phyloP scores from a whole-genome alignment of 139 green algal species.

The Spirogloea muscicola region DNA sequence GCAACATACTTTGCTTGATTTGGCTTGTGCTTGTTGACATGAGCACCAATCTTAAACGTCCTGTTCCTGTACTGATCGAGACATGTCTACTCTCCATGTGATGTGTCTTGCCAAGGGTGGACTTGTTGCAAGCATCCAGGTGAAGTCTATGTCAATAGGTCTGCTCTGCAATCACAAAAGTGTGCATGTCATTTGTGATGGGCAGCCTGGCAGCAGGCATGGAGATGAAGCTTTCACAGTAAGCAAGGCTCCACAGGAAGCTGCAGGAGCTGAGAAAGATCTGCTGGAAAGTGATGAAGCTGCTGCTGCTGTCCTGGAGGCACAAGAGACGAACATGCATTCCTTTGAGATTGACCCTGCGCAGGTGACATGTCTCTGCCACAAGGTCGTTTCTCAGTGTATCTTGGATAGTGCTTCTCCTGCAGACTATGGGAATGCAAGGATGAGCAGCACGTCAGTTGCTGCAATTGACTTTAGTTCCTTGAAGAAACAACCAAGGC shows the following conservation, averaged over 20 bases:
- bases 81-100: background rate
- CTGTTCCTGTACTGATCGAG: background rate
- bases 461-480: too few relatives aligned
- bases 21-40: background rate
- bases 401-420: too few relatives aligned
- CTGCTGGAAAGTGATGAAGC: background rate
- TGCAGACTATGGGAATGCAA: too few relatives aligned
- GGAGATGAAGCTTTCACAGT: conserved; percentile 15
- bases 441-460: too few relatives aligned
- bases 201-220: background rate
- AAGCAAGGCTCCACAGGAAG: background rate
- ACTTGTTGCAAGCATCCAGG: background rate
- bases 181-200: background rate
- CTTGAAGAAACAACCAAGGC: background rate
- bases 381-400: too few relatives aligned
- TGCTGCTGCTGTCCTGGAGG: background rate
- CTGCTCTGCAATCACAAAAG: background rate
- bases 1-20: too few relatives aligned
- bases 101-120: background rate
- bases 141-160: background rate
- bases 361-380: conserved; percentile 12
- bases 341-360: conserved; percentile 43
- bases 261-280: conserved; percentile 6
- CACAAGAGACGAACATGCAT: conserved; percentile 26
- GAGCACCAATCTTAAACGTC: background rate